A percentile compares a stretch with the other conserved stretches of the same genome.
Conservation (phyloP, 2,329 filamentous ascomycete species). For the Didymella arachidicola region DNA sequence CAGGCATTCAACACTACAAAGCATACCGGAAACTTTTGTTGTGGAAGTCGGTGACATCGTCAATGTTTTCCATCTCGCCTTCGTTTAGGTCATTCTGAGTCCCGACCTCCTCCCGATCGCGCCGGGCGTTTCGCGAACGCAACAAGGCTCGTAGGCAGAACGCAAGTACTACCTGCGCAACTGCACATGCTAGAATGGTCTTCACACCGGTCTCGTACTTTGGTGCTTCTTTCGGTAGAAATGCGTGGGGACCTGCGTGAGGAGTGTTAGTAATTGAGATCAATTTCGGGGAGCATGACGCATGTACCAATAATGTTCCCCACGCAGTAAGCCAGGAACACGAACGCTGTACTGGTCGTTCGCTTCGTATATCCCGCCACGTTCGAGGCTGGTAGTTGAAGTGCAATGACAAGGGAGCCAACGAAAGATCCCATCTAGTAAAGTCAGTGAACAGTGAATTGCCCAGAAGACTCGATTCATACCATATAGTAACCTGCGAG, state of each 20-base stretch:
- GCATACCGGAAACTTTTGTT: conserved; percentile 1
- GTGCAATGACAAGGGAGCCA: conserved; percentile 60
- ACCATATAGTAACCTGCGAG: conserved; percentile 62
- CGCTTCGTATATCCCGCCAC: conserved; percentile 49
- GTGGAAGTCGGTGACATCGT: not conserved
- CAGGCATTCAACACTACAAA: too few relatives aligned
- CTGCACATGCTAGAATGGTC: conserved; percentile 58
- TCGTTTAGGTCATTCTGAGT: not conserved
- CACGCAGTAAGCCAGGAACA: conserved; percentile 57
- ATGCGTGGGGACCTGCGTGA: conserved; percentile 51
- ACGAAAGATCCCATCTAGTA: conserved; percentile 54
- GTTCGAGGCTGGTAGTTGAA: conserved; percentile 62
- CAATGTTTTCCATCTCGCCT: not conserved
- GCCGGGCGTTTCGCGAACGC: not conserved
- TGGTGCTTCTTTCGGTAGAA: conserved; percentile 56
- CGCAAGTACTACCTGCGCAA: conserved; percentile 52
- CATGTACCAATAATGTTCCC: conserved; percentile 54
- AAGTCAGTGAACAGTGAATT: not conserved
- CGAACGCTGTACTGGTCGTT: conserved; percentile 56
- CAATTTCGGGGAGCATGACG: too few relatives aligned
- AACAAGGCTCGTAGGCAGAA: conserved; percentile 5
- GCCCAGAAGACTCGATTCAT: not conserved
- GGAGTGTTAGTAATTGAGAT: not conserved
- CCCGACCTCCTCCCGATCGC: not conserved
- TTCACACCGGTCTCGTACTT: conserved; percentile 62